Percentiles rank a stretch among this genome's conserved stretches.
phyloP scores from a whole-genome alignment of 139 green algal genomes.

The Auxenochlorella protothecoides region DNA sequence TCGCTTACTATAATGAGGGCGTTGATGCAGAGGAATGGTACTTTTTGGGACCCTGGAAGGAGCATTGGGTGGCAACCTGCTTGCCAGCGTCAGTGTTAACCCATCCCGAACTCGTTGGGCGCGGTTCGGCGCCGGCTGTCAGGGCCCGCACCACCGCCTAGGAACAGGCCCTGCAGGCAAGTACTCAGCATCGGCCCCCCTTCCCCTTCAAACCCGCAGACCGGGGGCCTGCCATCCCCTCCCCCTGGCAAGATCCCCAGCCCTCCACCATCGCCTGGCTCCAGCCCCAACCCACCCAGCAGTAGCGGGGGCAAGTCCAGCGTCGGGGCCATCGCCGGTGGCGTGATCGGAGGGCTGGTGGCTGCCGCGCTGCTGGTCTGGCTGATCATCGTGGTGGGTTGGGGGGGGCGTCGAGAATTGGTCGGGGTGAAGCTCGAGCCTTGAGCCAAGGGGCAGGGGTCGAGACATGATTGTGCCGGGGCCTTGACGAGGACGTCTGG shows the following conservation, averaged over 20 bases:
- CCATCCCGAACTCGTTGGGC: no score
- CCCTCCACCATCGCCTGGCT: not conserved
- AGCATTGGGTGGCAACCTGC: no score
- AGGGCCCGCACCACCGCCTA: not conserved
- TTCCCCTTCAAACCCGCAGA: not conserved
- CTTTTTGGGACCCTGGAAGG: no score
- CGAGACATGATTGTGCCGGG: no score
- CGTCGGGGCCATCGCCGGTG: conserved; percentile 8
- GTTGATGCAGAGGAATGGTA: no score
- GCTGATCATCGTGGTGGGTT: conserved; percentile 2
- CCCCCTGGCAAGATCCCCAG: no score
- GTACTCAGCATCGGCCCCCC: not conserved
- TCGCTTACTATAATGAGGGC: no score
- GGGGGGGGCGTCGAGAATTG: not conserved
- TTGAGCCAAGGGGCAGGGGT: no score
- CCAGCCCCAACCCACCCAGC: not conserved
- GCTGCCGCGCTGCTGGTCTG: not conserved
- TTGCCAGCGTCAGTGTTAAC: no score
- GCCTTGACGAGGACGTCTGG: not conserved
- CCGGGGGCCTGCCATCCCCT: not conserved
- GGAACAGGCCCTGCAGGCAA: no score
- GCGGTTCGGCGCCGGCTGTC: no score
- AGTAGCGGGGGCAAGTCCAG: conserved; percentile 4
- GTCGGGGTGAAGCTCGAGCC: no score
- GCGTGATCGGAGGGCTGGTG: conserved; percentile 4